phyloP scores from a whole-genome alignment of 768 basidiomycete genomes.

The Clitopilus passeckerianus region DNA sequence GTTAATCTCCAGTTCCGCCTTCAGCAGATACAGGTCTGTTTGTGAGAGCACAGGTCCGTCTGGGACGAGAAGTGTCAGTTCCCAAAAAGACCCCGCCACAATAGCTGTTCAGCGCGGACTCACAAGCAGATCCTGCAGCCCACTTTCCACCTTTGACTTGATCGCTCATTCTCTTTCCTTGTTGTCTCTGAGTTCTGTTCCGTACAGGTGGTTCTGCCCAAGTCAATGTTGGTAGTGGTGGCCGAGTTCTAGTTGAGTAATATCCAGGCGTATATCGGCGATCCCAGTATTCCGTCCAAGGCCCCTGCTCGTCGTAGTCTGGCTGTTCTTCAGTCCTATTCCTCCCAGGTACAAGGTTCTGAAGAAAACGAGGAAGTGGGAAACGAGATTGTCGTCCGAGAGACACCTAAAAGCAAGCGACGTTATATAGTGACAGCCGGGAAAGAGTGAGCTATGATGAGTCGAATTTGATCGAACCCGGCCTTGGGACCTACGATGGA shows the following conservation, averaged over 20 bases:
- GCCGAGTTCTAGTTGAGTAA: neutral
- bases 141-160: conserved; percentile 27
- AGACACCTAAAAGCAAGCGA: neutral
- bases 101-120: conserved; percentile 10
- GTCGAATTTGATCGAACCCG: neutral
- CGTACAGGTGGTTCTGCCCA: neutral
- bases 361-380: neutral
- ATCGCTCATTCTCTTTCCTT: conserved; percentile 17
- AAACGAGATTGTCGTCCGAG: neutral
- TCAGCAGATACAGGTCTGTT: conserved; percentile 78
- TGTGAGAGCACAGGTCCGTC: conserved; percentile 78
- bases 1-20: conserved; percentile 63
- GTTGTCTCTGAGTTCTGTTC: neutral
- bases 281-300: neutral
- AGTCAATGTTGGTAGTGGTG: neutral
- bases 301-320: neutral
- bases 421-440: neutral
- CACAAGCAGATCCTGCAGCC: conserved; percentile 39
- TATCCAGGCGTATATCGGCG: neutral
- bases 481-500: neutral
- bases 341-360: neutral
- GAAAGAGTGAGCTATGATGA: neutral
- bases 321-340: neutral
- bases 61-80: conserved; percentile 19
- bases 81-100: neutral